phyloP scores from a whole-genome alignment of 202 grass and related monocot genomes.

The Eragrostis tef region DNA sequence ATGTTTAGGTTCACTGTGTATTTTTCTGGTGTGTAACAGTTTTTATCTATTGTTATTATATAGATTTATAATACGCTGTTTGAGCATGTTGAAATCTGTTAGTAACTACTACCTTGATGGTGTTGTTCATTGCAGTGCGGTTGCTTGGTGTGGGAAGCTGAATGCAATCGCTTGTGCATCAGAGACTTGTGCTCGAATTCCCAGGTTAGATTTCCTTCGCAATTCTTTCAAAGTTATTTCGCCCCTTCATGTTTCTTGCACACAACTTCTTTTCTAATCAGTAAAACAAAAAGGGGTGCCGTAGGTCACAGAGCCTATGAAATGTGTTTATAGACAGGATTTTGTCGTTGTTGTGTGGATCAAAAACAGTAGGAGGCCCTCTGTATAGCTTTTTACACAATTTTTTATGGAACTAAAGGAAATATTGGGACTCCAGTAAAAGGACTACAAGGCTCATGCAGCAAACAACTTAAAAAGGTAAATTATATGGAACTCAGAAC shows the following conservation, averaged over 20 bases:
- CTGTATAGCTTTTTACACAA: not conserved
- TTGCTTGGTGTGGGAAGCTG: conserved; percentile 91
- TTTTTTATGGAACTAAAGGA: not conserved
- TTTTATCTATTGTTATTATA: conserved; percentile 29
- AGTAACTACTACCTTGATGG: not conserved
- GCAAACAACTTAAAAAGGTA: not conserved
- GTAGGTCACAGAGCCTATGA: conserved; percentile 12
- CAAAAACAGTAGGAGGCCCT: not conserved
- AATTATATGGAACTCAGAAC: not conserved
- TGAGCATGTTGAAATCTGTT: not conserved
- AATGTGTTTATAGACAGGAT: not conserved
- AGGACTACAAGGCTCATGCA: not conserved
- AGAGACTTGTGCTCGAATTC: conserved; percentile 91
- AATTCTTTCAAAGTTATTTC: conserved; percentile 17
- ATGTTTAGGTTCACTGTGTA: not conserved
- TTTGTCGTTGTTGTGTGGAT: conserved; percentile 5
- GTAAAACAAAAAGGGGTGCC: not conserved
- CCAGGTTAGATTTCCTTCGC: conserved; percentile 63
- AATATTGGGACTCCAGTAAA: not conserved
- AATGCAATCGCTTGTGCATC: conserved; percentile 92
- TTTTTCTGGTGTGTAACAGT: conserved; percentile 3
- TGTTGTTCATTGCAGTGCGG: conserved; percentile 63
- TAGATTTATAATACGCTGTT: not conserved
- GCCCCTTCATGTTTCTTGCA: not conserved
- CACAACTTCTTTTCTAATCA: conserved; percentile 6